These are phyloP conservation scores for Phytophthora colocasiae DNA, from an alignment of 352 stramenopile species.

Conservation along the genomic window DNA sequence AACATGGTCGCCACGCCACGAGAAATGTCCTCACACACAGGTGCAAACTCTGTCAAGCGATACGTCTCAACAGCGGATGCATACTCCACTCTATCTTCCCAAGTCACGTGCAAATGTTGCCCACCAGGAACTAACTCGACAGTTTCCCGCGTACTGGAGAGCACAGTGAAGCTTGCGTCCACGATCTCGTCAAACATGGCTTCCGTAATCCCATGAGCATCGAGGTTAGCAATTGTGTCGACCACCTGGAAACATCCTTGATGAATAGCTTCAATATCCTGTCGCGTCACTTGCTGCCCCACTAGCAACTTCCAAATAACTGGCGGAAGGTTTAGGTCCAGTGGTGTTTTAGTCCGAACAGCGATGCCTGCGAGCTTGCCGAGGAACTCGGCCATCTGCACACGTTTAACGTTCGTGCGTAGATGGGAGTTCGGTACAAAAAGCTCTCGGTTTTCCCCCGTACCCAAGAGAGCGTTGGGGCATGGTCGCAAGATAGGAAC, in stretches of 20 bases:
- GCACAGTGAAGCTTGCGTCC: conserved; percentile 89
- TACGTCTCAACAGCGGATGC: conserved; percentile 81
- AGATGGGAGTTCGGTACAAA: conserved; percentile 83
- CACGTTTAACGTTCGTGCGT: conserved; percentile 49
- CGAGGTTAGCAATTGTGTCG: conserved; percentile 89
- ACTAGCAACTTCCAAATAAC: conserved; percentile 95
- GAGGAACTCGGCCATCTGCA: conserved; percentile 94
- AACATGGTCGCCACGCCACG: conserved; percentile 90
- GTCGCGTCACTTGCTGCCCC: conserved; percentile 66
- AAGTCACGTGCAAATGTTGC: conserved; percentile 84
- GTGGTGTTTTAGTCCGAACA: conserved; percentile 92
- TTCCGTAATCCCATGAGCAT: conserved; percentile 80
- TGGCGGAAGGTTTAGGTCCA: conserved; percentile 92
- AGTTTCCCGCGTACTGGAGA: conserved; percentile 79
- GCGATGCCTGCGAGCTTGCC: conserved; percentile 95
- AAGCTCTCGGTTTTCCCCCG: conserved; percentile 91
- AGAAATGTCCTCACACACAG: conserved; percentile 73
- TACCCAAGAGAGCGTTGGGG: conserved; percentile 85
- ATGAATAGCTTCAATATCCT: conserved; percentile 89
- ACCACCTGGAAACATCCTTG: conserved; percentile 89
- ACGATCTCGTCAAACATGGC: conserved; percentile 93
- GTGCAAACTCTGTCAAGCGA: conserved; percentile 82
- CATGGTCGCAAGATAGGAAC: conserved; percentile 89
- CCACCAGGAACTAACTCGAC: conserved; percentile 88
- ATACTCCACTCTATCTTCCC: conserved; percentile 91